A percentile compares a stretch with the other conserved stretches of the same genome.
Conservation (phyloP, 352 stramenopile genomes). For the Globisporangium nunn region DNA sequence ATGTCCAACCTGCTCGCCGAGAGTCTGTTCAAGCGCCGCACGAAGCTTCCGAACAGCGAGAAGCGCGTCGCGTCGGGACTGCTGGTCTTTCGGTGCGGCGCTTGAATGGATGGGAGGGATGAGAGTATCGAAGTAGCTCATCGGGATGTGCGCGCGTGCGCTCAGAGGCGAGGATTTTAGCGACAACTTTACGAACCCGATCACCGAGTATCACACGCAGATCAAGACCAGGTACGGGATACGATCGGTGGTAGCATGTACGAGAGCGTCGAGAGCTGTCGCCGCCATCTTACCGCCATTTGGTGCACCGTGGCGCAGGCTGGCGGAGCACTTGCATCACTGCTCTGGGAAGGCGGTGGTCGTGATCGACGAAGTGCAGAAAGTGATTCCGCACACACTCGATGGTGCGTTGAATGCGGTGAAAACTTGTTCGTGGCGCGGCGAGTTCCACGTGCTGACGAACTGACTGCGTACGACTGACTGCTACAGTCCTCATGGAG, state of each 20-base stretch:
- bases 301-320: constrained; percentile 17
- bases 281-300: neutral
- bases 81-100: constrained; percentile 59
- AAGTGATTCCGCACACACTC: constrained; percentile 85
- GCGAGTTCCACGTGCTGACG: neutral
- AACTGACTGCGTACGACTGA: neutral
- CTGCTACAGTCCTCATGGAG: constrained; percentile 56
- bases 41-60: constrained; percentile 61
- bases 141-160: neutral
- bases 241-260: neutral
- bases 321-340: constrained; percentile 72
- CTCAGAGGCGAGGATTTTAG: constrained; percentile 80
- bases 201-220: constrained; percentile 76
- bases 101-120: neutral
- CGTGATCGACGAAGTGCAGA: constrained; percentile 90
- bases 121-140: no score
- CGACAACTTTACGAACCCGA: constrained; percentile 76
- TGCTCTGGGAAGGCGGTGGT: constrained; percentile 86
- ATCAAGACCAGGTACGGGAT: constrained; percentile 71
- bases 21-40: constrained; percentile 76
- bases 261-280: neutral
- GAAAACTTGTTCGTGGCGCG: neutral
- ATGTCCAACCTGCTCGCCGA: constrained; percentile 81
- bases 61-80: constrained; percentile 62
- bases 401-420: constrained; percentile 35